Evolutionary conservation across 225 moss, liverwort and hornwort species (phyloP).

Genomic region (Antitrichia curtipendula): DNA sequence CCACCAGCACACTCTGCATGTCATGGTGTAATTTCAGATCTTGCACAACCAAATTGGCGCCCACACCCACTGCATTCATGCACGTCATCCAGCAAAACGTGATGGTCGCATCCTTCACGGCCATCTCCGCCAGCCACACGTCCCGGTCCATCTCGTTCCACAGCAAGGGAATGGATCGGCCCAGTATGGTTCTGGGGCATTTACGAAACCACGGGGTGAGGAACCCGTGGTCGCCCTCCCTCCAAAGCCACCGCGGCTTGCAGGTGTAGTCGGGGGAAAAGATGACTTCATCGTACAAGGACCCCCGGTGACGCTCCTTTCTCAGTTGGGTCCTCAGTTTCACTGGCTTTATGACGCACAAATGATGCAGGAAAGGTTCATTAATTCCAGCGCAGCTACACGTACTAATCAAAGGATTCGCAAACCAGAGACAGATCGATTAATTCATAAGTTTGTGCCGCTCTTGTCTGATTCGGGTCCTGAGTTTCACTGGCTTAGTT

Average conservation of each 20-base stretch:
- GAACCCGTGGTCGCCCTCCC: conserved; percentile 1
- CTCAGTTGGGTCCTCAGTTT: conserved; percentile 8
- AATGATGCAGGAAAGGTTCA: not conserved
- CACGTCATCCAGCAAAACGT: conserved; percentile 55
- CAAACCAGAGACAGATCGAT: not conserved
- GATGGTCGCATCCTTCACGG: conserved; percentile 18
- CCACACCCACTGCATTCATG: conserved; percentile 8
- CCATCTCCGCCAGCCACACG: conserved; percentile 19
- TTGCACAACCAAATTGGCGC: conserved; percentile 11
- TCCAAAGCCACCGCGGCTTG: conserved; percentile 14
- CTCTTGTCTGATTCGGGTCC: not conserved
- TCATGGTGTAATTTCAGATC: not conserved
- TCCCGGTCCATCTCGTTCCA: conserved; percentile 27
- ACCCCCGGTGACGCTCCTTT: conserved; percentile 9
- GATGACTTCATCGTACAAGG: conserved; percentile 18
- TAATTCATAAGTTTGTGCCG: not conserved
- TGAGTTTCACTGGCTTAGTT: not conserved
- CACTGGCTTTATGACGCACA: not conserved
- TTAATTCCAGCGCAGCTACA: not conserved
- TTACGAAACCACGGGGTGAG: not conserved
- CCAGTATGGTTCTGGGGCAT: not conserved
- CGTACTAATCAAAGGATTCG: not conserved
- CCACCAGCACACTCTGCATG: conserved; percentile 9
- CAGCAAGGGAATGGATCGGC: not conserved
- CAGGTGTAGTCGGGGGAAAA: conserved; percentile 7